phyloP scores from a whole-genome alignment of 2,329 filamentous ascomycete genomes.

The Mycogone perniciosa region DNA sequence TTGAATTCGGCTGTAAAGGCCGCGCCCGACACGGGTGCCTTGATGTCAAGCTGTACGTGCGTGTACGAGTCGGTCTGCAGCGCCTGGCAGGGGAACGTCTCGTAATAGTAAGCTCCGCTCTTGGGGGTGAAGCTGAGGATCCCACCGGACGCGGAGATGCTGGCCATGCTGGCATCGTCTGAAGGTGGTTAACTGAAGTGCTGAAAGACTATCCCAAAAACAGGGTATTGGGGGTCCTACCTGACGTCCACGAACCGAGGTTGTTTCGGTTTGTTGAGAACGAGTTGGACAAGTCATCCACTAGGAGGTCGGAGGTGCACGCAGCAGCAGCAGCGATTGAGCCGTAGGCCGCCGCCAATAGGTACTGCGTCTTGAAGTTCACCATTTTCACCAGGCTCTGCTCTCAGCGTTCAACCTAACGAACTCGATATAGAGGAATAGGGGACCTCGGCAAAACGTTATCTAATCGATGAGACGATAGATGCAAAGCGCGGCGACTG shows the following conservation, averaged over 20 bases:
- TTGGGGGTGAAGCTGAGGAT: slow-evolving; percentile 46
- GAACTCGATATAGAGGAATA: neutral
- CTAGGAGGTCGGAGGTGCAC: slow-evolving; percentile 25
- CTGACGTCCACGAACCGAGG: slow-evolving; percentile 30
- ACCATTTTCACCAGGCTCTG: slow-evolving; percentile 14
- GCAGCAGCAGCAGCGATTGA: slow-evolving; percentile 15
- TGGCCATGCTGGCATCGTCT: slow-evolving; percentile 46
- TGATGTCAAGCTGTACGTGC: slow-evolving; percentile 28
- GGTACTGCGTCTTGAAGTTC: slow-evolving; percentile 9
- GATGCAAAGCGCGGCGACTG: neutral
- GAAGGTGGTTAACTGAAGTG: slow-evolving; percentile 8
- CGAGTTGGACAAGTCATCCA: slow-evolving; percentile 29
- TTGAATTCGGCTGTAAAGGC: slow-evolving; percentile 33
- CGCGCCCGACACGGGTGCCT: slow-evolving; percentile 17
- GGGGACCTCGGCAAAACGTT: neutral
- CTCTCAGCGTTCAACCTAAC: neutral
- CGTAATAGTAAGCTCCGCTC: slow-evolving; percentile 46
- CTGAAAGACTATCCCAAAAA: neutral
- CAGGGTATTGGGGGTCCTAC: slow-evolving; percentile 18
- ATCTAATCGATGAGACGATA: neutral
- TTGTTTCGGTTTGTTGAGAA: slow-evolving; percentile 27
- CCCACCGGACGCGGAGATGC: slow-evolving; percentile 34
- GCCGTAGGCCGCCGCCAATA: slow-evolving; percentile 14
- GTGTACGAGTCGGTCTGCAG: slow-evolving; percentile 42
- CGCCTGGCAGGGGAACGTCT: slow-evolving; percentile 42